Conservation (phyloP, 495 filamentous ascomycete genomes). For the Podospora pseudocomata region DNA sequence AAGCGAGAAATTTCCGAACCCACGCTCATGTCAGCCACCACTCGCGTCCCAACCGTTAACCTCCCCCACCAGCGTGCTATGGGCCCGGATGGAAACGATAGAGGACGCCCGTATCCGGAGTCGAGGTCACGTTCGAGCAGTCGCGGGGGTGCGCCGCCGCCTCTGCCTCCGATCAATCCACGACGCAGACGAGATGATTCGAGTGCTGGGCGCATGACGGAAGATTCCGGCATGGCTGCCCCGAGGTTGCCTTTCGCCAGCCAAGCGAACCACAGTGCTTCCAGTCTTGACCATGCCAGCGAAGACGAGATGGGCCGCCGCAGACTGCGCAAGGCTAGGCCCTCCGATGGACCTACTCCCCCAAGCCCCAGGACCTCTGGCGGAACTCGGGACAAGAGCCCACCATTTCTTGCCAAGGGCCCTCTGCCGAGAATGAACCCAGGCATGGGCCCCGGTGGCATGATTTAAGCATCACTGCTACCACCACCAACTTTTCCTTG, state of each 20-base stretch:
- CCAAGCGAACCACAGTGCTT: slow-evolving; percentile 21
- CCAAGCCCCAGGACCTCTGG: slow-evolving; percentile 45
- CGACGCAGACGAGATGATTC: slow-evolving; percentile 58
- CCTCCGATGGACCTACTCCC: slow-evolving; percentile 39
- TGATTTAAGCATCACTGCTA: slow-evolving; percentile 37
- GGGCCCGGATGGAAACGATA: slow-evolving; percentile 14
- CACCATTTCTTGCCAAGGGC: slow-evolving; percentile 29
- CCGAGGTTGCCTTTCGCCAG: slow-evolving; percentile 24
- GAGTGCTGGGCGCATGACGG: slow-evolving; percentile 50
- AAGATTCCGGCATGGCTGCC: slow-evolving; percentile 38
- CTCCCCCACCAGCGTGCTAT: slow-evolving; percentile 41
- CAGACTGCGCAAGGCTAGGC: slow-evolving; percentile 48
- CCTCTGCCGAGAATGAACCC: slow-evolving; percentile 25
- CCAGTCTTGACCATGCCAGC: slow-evolving; percentile 36
- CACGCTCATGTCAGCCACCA: slow-evolving; percentile 72
- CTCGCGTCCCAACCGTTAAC: slow-evolving; percentile 63
- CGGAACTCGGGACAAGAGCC: slow-evolving; percentile 41
- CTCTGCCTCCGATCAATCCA: slow-evolving; percentile 68
- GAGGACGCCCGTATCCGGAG: slow-evolving; percentile 28
- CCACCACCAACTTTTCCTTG: background rate
- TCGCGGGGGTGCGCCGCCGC: slow-evolving; percentile 40
- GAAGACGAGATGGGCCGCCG: slow-evolving; percentile 49
- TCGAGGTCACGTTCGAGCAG: slow-evolving; percentile 42
- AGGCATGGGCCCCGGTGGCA: slow-evolving; percentile 41
- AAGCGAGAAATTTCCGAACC: slow-evolving; percentile 82